Evolutionary conservation across 805 yeast genomes (phyloP).

Genomic region (Metschnikowia arizonensis): DNA sequence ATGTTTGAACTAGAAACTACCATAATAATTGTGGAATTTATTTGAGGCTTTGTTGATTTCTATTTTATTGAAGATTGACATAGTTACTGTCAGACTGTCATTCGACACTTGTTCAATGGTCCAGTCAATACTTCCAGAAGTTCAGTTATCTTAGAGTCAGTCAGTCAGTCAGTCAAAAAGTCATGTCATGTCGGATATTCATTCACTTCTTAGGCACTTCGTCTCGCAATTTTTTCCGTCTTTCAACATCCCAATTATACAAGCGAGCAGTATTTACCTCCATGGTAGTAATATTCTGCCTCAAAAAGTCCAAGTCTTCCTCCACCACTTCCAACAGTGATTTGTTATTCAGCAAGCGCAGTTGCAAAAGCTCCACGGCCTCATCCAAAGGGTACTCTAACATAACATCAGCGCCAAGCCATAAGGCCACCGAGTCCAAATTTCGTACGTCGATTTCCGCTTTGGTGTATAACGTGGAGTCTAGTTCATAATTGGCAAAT

Average conservation of each 20-base stretch:
- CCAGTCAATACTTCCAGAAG: no score
- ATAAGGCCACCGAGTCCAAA: conserved; percentile 61
- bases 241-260: conserved; percentile 83
- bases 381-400: conserved; percentile 88
- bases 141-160: no score
- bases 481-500: conserved; percentile 82
- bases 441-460: conserved; percentile 66
- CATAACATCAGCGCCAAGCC: conserved; percentile 99
- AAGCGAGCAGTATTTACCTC: conserved; percentile 95
- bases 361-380: conserved; percentile 66
- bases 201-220: conserved; percentile 22
- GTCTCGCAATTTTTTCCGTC: conserved; percentile 50
- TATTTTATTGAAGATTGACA: no score
- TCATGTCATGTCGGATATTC: no score
- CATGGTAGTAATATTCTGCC: conserved; percentile 93
- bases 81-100: no score
- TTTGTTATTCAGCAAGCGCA: conserved; percentile 60
- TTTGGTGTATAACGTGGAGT: conserved; percentile 85
- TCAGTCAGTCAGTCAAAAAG: no score
- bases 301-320: conserved; percentile 78
- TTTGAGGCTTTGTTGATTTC: no score
- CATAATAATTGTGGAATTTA: no score
- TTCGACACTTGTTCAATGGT: no score
- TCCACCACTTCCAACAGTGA: conserved; percentile 58
- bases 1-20: no score